Conservation (phyloP, 768 basidiomycete species). For the Lactifluus subvellereus region DNA sequence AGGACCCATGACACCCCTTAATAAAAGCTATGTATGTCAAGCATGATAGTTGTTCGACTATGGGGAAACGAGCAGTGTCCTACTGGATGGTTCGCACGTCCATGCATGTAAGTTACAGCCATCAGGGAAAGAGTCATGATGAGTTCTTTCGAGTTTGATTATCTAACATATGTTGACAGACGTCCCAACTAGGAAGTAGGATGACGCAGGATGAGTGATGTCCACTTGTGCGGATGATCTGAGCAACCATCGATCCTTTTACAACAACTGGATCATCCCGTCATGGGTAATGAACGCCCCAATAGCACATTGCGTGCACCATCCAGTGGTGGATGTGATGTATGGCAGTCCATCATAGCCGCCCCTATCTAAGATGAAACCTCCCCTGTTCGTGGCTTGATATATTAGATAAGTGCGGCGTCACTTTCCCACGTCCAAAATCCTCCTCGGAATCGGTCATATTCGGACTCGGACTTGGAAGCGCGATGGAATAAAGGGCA, state of each 20-base stretch:
- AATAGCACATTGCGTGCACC: too few species aligned
- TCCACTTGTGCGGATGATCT: too few species aligned
- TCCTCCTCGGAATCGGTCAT: too few species aligned
- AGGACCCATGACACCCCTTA: neutral
- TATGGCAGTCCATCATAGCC: neutral
- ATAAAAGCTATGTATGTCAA: neutral
- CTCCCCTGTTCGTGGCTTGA: neutral
- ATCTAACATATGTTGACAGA: too few species aligned
- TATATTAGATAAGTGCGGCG: neutral
- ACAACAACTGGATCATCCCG: too few species aligned
- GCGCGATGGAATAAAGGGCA: neutral
- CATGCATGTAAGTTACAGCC: neutral
- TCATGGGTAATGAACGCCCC: too few species aligned
- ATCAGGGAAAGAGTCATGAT: neutral
- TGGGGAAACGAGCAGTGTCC: neutral
- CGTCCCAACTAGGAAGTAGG: too few species aligned
- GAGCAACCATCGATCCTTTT: too few species aligned
- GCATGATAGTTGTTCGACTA: neutral
- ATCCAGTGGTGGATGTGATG: too few species aligned
- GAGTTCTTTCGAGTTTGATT: neutral
- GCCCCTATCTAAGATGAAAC: too few species aligned
- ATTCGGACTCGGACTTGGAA: too few species aligned
- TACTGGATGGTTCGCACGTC: neutral
- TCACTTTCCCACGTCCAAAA: neutral
- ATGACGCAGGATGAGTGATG: too few species aligned